These are phyloP conservation scores for Beta corolliflora DNA, from an alignment of 179 eudicot genomes.

Conservation along the genomic window DNA sequence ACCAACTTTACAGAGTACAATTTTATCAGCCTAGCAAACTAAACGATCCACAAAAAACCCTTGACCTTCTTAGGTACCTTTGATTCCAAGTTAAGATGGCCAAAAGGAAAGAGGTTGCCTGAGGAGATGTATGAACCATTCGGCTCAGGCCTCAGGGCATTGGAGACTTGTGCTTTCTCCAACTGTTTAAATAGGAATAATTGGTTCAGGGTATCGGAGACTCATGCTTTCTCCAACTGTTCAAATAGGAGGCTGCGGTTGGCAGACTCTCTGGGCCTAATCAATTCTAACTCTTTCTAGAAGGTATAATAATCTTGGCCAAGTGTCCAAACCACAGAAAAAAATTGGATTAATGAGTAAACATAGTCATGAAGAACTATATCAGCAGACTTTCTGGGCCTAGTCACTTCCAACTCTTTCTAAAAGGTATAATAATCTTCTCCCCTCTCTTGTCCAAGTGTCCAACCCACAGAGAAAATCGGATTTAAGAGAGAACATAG, in stretches of 20 bases:
- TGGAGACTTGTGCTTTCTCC: not conserved
- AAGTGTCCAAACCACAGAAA: no score
- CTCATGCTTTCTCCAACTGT: not conserved
- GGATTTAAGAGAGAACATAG: not conserved
- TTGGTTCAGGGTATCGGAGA: not conserved
- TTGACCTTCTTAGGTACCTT: not conserved
- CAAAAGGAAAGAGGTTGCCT: not conserved
- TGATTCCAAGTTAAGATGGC: not conserved
- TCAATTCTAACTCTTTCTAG: no score
- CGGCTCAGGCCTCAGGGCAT: not conserved
- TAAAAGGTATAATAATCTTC: not conserved
- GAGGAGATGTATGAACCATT: not conserved
- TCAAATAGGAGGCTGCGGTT: not conserved
- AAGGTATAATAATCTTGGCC: no score
- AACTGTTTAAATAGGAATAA: not conserved
- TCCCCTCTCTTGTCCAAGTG: no score
- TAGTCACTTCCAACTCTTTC: not conserved
- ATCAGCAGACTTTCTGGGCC: no score
- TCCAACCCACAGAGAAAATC: no score
- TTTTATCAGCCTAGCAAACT: not conserved
- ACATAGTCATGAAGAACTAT: no score
- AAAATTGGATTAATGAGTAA: no score
- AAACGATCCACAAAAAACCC: not conserved
- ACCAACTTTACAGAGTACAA: not conserved
- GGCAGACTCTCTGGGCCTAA: not conserved